Percentiles rank a stretch among this genome's conserved stretches.
These are phyloP conservation scores for Neonectria neomacrospora DNA, from an alignment of 2,329 filamentous ascomycete species.

Conservation along the genomic window DNA sequence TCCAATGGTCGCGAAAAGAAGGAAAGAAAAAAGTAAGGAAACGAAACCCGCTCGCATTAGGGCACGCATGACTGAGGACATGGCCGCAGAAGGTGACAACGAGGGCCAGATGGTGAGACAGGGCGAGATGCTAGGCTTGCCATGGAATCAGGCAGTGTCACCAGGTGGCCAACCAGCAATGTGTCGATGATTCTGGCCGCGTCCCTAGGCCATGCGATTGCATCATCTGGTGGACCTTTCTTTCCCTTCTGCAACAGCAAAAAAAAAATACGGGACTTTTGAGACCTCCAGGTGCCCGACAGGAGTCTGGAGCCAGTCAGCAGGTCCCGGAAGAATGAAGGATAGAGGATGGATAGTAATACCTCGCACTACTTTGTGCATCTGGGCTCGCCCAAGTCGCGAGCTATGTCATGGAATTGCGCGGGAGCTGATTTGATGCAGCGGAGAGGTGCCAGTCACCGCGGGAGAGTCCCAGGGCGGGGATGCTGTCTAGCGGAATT, in stretches of 20 bases:
- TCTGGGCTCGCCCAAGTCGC: not conserved
- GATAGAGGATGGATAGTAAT: slow-evolving; percentile 1
- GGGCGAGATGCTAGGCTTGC: slow-evolving; percentile 33
- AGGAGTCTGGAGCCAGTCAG: slow-evolving; percentile 25
- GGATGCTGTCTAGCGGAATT: slow-evolving; percentile 16
- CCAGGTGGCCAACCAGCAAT: slow-evolving; percentile 35
- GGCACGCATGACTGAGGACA: slow-evolving; percentile 37
- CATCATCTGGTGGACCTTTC: slow-evolving; percentile 38
- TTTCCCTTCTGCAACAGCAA: slow-evolving; percentile 34
- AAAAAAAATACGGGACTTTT: slow-evolving; percentile 28
- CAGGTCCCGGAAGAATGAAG: slow-evolving; percentile 13
- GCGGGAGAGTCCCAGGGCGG: slow-evolving; percentile 29
- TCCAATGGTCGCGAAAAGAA: slow-evolving; percentile 26
- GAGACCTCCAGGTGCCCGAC: slow-evolving; percentile 18
- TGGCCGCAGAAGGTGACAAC: slow-evolving; percentile 31
- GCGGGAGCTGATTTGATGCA: slow-evolving; percentile 35
- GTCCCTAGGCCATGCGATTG: slow-evolving; percentile 36
- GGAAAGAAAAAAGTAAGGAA: slow-evolving; percentile 35
- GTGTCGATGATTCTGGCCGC: slow-evolving; percentile 31
- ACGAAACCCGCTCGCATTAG: slow-evolving; percentile 31
- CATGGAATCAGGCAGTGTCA: slow-evolving; percentile 33
- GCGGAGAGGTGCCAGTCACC: slow-evolving; percentile 37
- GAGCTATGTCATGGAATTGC: slow-evolving; percentile 24
- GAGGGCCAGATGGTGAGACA: slow-evolving; percentile 40
- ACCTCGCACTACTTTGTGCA: slow-evolving; percentile 3